A percentile compares a stretch with the other conserved stretches of the same genome.
These are phyloP conservation scores for Schizochytrium sp. DNA, from an alignment of 108 stramenopile species.

Conservation along the genomic window DNA sequence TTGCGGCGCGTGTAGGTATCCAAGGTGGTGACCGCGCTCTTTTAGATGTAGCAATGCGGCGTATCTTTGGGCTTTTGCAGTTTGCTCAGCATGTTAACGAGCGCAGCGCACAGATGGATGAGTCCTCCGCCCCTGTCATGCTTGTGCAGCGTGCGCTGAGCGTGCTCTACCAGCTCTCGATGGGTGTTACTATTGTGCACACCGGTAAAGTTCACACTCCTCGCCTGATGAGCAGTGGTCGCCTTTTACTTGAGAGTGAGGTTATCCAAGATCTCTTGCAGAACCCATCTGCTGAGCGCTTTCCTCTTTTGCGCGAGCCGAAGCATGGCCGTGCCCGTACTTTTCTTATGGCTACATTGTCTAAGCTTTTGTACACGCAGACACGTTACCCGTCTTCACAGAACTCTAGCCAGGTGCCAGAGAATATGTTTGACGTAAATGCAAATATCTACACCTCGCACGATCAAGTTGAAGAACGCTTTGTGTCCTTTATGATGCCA, in stretches of 20 bases:
- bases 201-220: constrained; percentile 34
- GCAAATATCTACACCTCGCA: constrained; percentile 44
- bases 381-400: constrained; percentile 55
- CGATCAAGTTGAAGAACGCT: constrained; percentile 54
- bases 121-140: constrained; percentile 50
- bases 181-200: constrained; percentile 48
- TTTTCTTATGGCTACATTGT: constrained; percentile 57
- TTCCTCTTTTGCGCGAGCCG: constrained; percentile 50
- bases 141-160: constrained; percentile 53
- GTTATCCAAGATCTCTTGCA: constrained; percentile 52
- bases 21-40: constrained; percentile 49
- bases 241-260: constrained; percentile 36
- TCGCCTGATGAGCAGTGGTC: constrained; percentile 49
- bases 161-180: constrained; percentile 17
- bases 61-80: constrained; percentile 42
- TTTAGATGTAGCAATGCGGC: constrained; percentile 52
- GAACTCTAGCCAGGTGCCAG: constrained; percentile 24
- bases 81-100: constrained; percentile 56
- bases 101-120: constrained; percentile 21
- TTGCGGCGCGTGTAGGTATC: constrained; percentile 35
- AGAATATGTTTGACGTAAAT: constrained; percentile 57
- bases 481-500: constrained; percentile 26
- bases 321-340: constrained; percentile 22
- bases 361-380: constrained; percentile 50
- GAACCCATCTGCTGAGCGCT: constrained; percentile 57